These are phyloP conservation scores for Tulasnella sp. DNA, from an alignment of 768 basidiomycete species.

Conservation along the genomic window DNA sequence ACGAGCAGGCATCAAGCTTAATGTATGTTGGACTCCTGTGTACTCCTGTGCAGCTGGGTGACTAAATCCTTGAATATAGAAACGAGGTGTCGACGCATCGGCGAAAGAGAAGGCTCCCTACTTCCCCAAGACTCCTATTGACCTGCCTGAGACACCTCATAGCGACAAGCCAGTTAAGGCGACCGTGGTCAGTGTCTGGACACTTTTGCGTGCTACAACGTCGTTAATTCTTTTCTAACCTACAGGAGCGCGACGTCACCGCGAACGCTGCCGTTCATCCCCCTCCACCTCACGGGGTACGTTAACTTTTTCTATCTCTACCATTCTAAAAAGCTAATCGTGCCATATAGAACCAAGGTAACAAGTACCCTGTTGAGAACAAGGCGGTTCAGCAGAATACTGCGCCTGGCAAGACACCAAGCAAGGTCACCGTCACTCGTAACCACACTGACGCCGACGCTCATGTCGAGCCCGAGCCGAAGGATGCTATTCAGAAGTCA, in stretches of 20 bases:
- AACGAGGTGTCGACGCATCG: background rate
- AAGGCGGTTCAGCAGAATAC: background rate
- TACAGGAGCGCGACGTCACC: background rate
- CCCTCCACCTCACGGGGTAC: background rate
- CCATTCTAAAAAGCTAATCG: background rate
- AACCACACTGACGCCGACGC: background rate
- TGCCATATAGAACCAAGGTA: background rate
- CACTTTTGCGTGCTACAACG: background rate
- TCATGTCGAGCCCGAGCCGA: background rate
- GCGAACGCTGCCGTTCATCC: background rate
- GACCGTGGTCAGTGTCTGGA: background rate
- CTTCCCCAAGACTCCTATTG: background rate
- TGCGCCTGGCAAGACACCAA: background rate
- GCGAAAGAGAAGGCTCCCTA: background rate
- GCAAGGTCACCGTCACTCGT: background rate
- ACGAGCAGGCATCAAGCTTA: too few species aligned
- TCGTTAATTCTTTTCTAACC: background rate
- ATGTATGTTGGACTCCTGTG: too few species aligned
- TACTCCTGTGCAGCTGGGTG: too few species aligned
- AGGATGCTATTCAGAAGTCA: background rate
- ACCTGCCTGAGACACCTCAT: background rate
- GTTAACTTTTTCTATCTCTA: background rate
- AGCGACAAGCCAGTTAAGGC: background rate
- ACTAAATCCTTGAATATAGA: background rate
- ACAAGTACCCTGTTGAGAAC: background rate